Conservation (phyloP, 2,329 filamentous ascomycete species). For the Arthroderma uncinatum region DNA sequence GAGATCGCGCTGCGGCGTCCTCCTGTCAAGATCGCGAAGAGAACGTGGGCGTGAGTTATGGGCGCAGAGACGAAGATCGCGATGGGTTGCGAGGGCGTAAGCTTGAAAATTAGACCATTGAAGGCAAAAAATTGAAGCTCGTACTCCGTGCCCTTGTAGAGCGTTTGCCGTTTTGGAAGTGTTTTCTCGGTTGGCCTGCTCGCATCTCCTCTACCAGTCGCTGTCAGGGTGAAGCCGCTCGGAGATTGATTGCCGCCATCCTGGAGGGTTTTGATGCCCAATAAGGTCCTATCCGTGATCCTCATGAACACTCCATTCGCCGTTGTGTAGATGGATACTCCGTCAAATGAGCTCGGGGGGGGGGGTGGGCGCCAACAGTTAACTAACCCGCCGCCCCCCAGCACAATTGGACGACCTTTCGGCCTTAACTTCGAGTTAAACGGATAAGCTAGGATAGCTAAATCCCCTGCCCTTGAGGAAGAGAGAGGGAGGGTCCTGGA, state of each 20-base stretch:
- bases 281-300: neutral
- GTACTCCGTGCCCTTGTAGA: neutral
- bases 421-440: neutral
- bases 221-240: neutral
- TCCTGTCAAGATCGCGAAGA: neutral
- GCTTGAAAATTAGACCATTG: neutral
- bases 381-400: neutral
- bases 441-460: too few relatives aligned
- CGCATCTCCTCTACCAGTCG: neutral
- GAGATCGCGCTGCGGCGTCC: conserved; percentile 3
- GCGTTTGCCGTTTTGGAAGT: neutral
- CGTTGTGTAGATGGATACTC: neutral
- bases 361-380: neutral
- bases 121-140: neutral
- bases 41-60: neutral
- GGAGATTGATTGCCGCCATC: neutral
- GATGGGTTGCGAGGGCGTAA: neutral
- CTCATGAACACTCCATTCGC: neutral
- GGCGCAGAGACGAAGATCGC: neutral
- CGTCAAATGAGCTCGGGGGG: neutral
- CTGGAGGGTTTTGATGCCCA: neutral
- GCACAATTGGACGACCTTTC: neutral
- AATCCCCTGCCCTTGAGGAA: too few relatives aligned
- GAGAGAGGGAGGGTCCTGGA: neutral
- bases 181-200: too few relatives aligned